Percentiles rank a stretch among this genome's conserved stretches.
Evolutionary conservation across 768 basidiomycete species (phyloP).

Genomic region (Gelatoporia subvermispora): DNA sequence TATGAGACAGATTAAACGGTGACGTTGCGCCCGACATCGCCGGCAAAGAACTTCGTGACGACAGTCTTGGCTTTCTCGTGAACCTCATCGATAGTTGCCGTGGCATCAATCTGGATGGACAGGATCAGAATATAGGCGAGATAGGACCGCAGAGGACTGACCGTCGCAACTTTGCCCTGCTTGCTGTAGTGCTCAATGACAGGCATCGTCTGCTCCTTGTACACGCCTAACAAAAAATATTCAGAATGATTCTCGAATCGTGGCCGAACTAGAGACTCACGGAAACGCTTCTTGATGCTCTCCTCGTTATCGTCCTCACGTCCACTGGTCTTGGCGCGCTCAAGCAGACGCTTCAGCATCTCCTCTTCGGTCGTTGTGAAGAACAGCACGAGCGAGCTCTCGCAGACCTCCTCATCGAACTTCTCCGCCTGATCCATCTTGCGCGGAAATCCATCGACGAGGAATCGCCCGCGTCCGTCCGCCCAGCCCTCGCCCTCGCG

Average conservation of each 20-base stretch:
- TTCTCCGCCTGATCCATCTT: constrained; percentile 97
- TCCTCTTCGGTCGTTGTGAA: constrained; percentile 84
- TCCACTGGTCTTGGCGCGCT: constrained; percentile 90
- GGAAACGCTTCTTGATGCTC: constrained; percentile 95
- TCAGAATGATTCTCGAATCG: neutral
- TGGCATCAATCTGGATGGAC: constrained; percentile 56
- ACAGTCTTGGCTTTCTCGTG: constrained; percentile 53
- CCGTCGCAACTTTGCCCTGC: constrained; percentile 73
- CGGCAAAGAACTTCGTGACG: constrained; percentile 44
- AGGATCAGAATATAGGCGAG: neutral
- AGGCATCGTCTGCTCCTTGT: constrained; percentile 85
- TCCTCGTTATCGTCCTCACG: constrained; percentile 94
- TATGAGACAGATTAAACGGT: constrained; percentile 13
- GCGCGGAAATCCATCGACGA: constrained; percentile 95
- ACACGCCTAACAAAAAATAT: constrained; percentile 76
- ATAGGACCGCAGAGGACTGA: constrained; percentile 27
- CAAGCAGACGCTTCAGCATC: constrained; percentile 80
- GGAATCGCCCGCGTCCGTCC: constrained; percentile 74
- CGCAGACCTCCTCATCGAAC: constrained; percentile 85
- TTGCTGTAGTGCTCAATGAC: constrained; percentile 80
- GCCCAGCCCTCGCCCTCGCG: constrained; percentile 54
- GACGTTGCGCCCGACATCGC: constrained; percentile 20
- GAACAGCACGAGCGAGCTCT: constrained; percentile 76
- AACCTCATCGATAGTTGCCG: constrained; percentile 65
- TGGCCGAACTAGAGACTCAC: constrained; percentile 37